Conservation (phyloP, 441 rosid genomes). For the Arabidopsis lyrata region DNA sequence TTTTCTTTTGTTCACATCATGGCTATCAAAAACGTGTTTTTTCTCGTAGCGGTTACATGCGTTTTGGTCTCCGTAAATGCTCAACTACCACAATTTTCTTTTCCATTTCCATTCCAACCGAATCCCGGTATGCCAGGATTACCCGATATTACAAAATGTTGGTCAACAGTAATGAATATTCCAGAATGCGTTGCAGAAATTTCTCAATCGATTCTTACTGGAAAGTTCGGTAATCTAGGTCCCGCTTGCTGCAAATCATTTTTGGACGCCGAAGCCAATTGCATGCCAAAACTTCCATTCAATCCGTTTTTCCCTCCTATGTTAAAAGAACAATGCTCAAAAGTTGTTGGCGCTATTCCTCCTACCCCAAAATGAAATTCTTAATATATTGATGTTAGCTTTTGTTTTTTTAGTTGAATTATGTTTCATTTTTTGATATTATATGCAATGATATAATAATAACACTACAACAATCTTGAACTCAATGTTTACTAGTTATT, state of each 20-base stretch:
- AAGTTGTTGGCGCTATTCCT: not conserved
- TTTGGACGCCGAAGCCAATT: slow-evolving; percentile 3
- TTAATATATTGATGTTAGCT: not conserved
- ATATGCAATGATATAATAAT: too few relatives aligned
- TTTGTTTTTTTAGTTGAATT: not conserved
- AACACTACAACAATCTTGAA: too few relatives aligned
- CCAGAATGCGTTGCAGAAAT: not conserved
- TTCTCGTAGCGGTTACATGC: not conserved
- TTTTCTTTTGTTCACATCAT: not conserved
- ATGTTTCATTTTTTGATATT: too few relatives aligned
- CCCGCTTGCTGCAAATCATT: slow-evolving; percentile 14
- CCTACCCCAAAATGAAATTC: not conserved
- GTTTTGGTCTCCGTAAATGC: not conserved
- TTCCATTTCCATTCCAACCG: not conserved
- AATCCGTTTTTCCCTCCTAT: not conserved
- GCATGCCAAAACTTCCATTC: not conserved
- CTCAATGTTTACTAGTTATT: too few relatives aligned
- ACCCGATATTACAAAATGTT: slow-evolving; percentile 1
- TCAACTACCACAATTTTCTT: slow-evolving; percentile 8
- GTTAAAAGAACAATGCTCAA: not conserved
- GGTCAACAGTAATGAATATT: not conserved
- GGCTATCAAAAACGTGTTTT: not conserved
- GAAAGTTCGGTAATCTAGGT: not conserved
- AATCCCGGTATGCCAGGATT: not conserved
- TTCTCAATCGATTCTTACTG: slow-evolving; percentile 2